Percentiles rank a stretch among this genome's conserved stretches.
These are phyloP conservation scores for Eleusine indica DNA, from an alignment of 176 grass and related monocot genomes.

Conservation along the genomic window DNA sequence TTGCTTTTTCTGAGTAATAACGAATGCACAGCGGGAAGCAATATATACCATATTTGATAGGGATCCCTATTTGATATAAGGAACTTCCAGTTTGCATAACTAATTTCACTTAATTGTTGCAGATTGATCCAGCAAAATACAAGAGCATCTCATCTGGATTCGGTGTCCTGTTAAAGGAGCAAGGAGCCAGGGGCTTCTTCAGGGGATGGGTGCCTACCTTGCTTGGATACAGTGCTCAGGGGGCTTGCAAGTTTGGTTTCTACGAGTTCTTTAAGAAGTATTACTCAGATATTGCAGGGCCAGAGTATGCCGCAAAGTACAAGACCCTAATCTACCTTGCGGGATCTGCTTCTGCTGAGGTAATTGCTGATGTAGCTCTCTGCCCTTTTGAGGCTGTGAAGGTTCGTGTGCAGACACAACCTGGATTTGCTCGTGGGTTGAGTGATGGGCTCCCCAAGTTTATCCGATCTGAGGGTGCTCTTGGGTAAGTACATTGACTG, in stretches of 20 bases:
- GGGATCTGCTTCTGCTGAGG: slow-evolving; percentile 94
- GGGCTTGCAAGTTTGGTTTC: slow-evolving; percentile 96
- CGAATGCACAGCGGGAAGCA: not conserved
- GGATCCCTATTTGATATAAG: not conserved
- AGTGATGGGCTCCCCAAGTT: slow-evolving; percentile 97
- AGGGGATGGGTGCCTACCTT: slow-evolving; percentile 96
- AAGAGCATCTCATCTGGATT: slow-evolving; percentile 94
- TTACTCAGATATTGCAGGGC: slow-evolving; percentile 93
- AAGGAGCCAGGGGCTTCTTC: slow-evolving; percentile 86
- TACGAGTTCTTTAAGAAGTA: slow-evolving; percentile 99
- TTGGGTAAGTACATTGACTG: slow-evolving; percentile 55
- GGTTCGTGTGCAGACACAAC: slow-evolving; percentile 97
- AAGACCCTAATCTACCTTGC: slow-evolving; percentile 99
- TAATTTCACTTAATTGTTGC: not conserved
- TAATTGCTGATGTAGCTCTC: slow-evolving; percentile 97
- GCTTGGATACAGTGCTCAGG: slow-evolving; percentile 92
- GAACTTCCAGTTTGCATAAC: slow-evolving; percentile 17
- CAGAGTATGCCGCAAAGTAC: slow-evolving; percentile 88
- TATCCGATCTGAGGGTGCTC: slow-evolving; percentile 73
- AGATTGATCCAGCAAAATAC: slow-evolving; percentile 92
- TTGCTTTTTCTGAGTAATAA: not conserved
- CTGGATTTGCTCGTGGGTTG: slow-evolving; percentile 90
- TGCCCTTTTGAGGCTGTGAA: slow-evolving; percentile 98
- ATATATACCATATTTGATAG: not conserved
- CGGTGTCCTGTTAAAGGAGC: slow-evolving; percentile 80